Evolutionary conservation across 2,329 filamentous ascomycete species (phyloP), one percentile per base, ranked within the genome.

Genomic region (Sclerotinia nivalis): DNA sequence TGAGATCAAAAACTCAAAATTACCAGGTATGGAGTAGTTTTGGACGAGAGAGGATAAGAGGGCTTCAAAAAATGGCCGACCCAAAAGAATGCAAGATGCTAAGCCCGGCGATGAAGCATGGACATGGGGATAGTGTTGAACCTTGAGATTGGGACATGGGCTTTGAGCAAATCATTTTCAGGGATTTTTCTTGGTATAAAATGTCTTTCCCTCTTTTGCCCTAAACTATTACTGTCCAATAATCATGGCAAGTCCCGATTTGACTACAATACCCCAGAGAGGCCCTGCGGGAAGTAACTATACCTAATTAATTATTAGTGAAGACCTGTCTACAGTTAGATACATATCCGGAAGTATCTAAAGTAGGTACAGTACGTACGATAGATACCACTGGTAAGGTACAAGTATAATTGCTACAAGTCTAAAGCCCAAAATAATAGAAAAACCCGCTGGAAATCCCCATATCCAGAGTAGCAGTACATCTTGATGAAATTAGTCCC

Each of bases 31-130:
- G 13, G 45, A 62, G 31, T 52, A 64, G 61, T 52, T 64, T 20
- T 64, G 18, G 34, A 64, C 61, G n/a, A 25, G 61, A 64, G 37
- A 37, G 60, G 47, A 40, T 40, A 22, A 50, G 60, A 37, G 31
- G 60, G 31, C 45, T 50, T 50, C 22, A 37, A 62, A 56, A 56
- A 64, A 64, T 52, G 47, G 49, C 20, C 9, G 61, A 64, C 61
- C 47, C 61, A 64, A 34, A 49, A 52, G 52, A 52, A 52, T 52
- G 31, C 47, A 64, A 52, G 61, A 64, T 64, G 61, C 61, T 64
- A 52, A 64, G 61, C 61, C 61, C 61, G 61, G 47, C 49, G 31
- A 64, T 64, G 61, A n/a, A 59, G 55, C 55, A 59, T 43, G 34
- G 34, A 64, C 61, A 64, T 64, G 61, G 40, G 28, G 15, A 31